Evolutionary conservation across 148 eudicot species (phyloP).

Genomic region (Spergularia marina): DNA sequence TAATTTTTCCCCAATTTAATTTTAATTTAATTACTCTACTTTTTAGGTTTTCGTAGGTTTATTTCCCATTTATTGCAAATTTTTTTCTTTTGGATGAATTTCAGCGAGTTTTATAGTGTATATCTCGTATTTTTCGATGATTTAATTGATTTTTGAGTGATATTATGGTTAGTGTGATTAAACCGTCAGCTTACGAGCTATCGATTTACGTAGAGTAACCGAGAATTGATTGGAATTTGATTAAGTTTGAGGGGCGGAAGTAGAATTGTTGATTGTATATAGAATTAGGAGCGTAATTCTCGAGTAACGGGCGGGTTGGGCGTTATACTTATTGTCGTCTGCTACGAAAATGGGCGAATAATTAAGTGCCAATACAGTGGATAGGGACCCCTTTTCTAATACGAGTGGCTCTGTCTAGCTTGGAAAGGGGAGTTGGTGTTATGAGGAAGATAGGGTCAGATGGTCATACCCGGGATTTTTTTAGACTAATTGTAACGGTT

Average conservation of each 20-base stretch:
- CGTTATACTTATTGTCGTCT: not conserved
- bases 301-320: not conserved
- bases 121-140: not conserved
- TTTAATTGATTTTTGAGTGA: not conserved
- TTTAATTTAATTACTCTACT: not conserved
- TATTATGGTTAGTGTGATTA: not conserved
- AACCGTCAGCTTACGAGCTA: not conserved
- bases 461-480: not conserved
- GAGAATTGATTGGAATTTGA: not conserved
- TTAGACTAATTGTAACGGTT: not conserved
- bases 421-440: not conserved
- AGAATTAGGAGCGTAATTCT: not conserved
- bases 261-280: not conserved
- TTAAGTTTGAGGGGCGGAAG: not conserved
- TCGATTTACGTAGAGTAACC: not conserved
- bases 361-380: too few relatives aligned
- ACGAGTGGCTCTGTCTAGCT: not conserved
- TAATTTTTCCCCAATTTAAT: conserved; percentile 1
- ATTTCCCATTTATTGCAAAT: too few relatives aligned
- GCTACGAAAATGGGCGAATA: too few relatives aligned
- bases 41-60: too few relatives aligned
- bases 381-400: too few relatives aligned
- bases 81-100: not conserved
- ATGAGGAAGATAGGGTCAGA: not conserved
- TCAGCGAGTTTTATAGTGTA: not conserved